Evolutionary conservation across 805 yeast genomes (phyloP).

Genomic region (Barnettozyma populi): DNA sequence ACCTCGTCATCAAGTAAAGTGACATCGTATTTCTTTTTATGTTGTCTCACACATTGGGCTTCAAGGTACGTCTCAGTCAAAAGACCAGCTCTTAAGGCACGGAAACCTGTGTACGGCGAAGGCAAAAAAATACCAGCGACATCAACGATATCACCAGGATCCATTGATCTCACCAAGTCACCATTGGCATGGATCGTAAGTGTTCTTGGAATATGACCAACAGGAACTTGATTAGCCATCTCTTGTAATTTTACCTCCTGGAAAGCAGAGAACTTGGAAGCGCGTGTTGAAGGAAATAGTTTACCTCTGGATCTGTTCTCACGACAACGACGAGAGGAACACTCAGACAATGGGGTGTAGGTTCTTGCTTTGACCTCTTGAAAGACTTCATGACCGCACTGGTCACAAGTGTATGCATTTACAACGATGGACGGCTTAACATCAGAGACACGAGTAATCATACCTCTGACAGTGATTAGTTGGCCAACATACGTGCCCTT

Average conservation of each 20-base stretch:
- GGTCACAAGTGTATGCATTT: constrained; percentile 95
- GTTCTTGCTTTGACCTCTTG: constrained; percentile 86
- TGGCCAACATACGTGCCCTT: constrained; percentile 81
- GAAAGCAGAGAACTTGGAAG: constrained; percentile 90
- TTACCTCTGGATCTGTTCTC: constrained; percentile 83
- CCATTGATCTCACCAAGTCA: constrained; percentile 74
- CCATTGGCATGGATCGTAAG: constrained; percentile 88
- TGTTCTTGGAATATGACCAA: constrained; percentile 93
- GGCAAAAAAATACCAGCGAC: constrained; percentile 91
- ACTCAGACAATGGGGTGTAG: constrained; percentile 82
- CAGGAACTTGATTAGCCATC: constrained; percentile 92
- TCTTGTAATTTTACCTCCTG: constrained; percentile 96
- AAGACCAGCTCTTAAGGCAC: constrained; percentile 87
- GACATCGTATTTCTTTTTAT: constrained; percentile 78
- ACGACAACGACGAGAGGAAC: constrained; percentile 76
- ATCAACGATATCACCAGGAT: constrained; percentile 95
- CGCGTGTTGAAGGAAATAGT: constrained; percentile 87
- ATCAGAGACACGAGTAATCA: constrained; percentile 91
- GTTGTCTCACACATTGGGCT: constrained; percentile 80
- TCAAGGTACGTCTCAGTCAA: constrained; percentile 91
- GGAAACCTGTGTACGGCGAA: constrained; percentile 91
- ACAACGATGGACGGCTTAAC: constrained; percentile 90
- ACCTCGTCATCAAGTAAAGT: constrained; percentile 53
- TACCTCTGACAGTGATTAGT: constrained; percentile 86
- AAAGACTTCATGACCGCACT: constrained; percentile 94